Percentiles rank a stretch among this genome's conserved stretches.
Conservation (phyloP, 2,329 filamentous ascomycete genomes). For the Monilinia fructigena region DNA sequence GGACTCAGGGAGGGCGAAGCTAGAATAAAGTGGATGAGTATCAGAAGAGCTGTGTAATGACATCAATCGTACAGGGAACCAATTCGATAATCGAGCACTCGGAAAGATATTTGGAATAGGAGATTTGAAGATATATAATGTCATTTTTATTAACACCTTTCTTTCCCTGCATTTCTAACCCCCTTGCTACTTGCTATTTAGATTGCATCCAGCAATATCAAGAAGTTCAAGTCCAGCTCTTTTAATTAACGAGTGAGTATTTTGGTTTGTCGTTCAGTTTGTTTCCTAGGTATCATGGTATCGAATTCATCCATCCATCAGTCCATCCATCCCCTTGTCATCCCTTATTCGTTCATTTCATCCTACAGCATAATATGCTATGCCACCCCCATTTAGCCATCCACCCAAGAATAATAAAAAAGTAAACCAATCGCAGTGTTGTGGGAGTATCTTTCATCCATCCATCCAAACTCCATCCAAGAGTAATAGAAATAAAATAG, state of each 20-base stretch:
- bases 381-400: not conserved
- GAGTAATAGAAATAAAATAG: not conserved
- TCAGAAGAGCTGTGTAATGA: too few relatives aligned
- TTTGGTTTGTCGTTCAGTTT: not conserved
- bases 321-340: not conserved
- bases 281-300: not conserved
- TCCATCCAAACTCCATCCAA: slow-evolving; percentile 1
- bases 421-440: not conserved
- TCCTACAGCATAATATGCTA: not conserved
- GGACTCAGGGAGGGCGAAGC: too few relatives aligned
- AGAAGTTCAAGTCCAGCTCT: not conserved
- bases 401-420: not conserved
- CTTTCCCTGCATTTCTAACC: too few relatives aligned
- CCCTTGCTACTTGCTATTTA: too few relatives aligned
- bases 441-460: not conserved
- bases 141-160: too few relatives aligned
- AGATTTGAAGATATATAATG: too few relatives aligned
- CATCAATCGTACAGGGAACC: too few relatives aligned
- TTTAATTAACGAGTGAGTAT: not conserved
- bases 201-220: slow-evolving; percentile 1
- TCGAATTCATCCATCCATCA: not conserved
- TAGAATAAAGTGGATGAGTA: too few relatives aligned
- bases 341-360: not conserved
- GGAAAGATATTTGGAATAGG: too few relatives aligned
- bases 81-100: too few relatives aligned